Conservation (phyloP, 208 protist species). For the Wallacemonas sp. region DNA sequence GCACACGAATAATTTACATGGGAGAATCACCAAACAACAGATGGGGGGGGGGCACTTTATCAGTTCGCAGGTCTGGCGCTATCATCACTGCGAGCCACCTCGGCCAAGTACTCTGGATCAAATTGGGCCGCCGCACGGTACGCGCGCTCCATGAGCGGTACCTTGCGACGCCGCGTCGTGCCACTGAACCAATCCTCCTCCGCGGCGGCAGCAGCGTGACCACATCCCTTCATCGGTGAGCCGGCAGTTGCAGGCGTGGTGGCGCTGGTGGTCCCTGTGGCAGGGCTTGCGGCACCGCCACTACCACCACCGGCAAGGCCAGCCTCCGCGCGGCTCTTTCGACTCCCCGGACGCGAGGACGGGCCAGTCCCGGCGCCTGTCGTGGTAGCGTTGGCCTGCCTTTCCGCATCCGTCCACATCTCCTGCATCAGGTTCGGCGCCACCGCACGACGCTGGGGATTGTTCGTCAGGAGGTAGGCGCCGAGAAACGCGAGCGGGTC, state of each 20-base stretch:
- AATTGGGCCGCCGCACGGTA: conserved; percentile 25
- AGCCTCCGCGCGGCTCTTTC: conserved; percentile 4
- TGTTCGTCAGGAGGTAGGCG: conserved; percentile 82
- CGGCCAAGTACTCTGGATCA: conserved; percentile 2
- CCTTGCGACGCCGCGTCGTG: conserved; percentile 18
- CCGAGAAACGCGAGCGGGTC: conserved; percentile 86
- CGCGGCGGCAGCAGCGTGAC: background rate
- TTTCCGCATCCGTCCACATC: conserved; percentile 22
- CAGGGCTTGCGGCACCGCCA: background rate
- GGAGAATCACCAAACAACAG: background rate
- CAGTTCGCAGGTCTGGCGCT: conserved; percentile 1
- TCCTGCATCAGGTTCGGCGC: background rate
- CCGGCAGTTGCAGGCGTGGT: background rate
- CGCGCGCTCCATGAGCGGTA: conserved; percentile 40
- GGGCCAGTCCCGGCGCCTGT: background rate
- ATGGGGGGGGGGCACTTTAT: too few relatives aligned
- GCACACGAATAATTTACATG: background rate
- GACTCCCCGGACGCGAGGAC: conserved; percentile 1
- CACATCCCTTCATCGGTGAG: background rate
- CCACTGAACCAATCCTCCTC: conserved; percentile 2
- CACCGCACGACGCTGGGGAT: conserved; percentile 59
- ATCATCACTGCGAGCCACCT: background rate
- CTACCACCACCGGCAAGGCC: background rate
- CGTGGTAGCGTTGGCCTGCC: conserved; percentile 13
- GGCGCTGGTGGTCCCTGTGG: background rate